Evolutionary conservation across 148 eudicot species (phyloP).

Genomic region (Pharnaceum exiguum): DNA sequence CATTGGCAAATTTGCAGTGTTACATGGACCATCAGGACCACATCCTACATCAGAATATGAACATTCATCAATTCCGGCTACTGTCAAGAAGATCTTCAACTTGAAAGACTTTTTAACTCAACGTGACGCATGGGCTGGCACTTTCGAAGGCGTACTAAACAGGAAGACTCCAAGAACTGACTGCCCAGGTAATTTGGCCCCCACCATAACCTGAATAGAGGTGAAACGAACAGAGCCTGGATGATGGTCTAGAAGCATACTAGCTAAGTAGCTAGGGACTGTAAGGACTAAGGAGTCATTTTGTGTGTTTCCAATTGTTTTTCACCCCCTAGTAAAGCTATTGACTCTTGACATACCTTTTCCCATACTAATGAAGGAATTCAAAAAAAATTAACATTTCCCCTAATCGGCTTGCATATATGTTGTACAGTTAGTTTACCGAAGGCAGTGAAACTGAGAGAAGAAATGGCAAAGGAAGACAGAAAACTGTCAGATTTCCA

Average conservation of each 20-base stretch:
- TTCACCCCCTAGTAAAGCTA: too few relatives aligned
- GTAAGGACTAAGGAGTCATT: too few relatives aligned
- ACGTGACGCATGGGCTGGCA: conserved; percentile 83
- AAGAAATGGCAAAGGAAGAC: conserved; percentile 36
- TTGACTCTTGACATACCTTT: too few relatives aligned
- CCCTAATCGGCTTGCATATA: not conserved
- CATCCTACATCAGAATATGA: conserved; percentile 58
- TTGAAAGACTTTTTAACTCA: conserved; percentile 63
- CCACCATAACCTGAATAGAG: not conserved
- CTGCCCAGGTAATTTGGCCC: conserved; percentile 55
- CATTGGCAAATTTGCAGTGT: conserved; percentile 37
- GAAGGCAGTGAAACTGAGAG: conserved; percentile 56
- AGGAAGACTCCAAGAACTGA: conserved; percentile 63
- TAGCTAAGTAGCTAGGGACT: too few relatives aligned
- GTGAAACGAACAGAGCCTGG: not conserved
- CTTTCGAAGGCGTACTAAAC: conserved; percentile 51
- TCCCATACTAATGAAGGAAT: too few relatives aligned
- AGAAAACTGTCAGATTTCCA: conserved; percentile 57
- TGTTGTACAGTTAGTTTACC: conserved; percentile 49
- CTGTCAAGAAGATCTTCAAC: conserved; percentile 76
- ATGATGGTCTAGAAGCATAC: too few relatives aligned
- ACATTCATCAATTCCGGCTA: conserved; percentile 75
- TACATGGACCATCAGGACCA: conserved; percentile 75
- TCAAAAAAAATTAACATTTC: not conserved
- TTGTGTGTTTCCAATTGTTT: too few relatives aligned